These are phyloP conservation scores for Plantago ovata DNA, from an alignment of 257 asterid species.

Conservation along the genomic window DNA sequence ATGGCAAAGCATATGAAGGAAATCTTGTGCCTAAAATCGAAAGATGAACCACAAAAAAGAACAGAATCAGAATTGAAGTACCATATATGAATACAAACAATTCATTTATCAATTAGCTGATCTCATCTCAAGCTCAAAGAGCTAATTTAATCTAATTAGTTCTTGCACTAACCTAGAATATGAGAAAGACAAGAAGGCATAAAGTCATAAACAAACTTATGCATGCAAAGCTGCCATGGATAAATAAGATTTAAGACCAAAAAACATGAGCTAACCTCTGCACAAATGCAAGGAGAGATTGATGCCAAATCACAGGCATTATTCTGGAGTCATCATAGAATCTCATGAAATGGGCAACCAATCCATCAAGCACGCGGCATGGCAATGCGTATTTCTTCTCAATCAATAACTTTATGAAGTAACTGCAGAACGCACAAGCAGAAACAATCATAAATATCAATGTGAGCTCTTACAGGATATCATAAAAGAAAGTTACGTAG, in stretches of 20 bases:
- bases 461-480: background rate
- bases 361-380: slow-evolving; percentile 88
- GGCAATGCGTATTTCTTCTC: slow-evolving; percentile 99
- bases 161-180: slow-evolving; percentile 2
- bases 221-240: background rate
- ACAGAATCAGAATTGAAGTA: too few relatives aligned
- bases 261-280: slow-evolving; percentile 48
- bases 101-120: slow-evolving; percentile 6
- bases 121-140: background rate
- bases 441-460: background rate
- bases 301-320: slow-evolving; percentile 99
- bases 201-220: background rate
- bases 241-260: slow-evolving; percentile 2
- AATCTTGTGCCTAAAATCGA: background rate
- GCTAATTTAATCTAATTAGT: background rate
- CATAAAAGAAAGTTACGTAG: too few relatives aligned
- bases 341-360: slow-evolving; percentile 86
- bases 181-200: background rate
- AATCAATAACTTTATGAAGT: slow-evolving; percentile 67
- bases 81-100: background rate
- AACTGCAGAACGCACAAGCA: slow-evolving; percentile 49
- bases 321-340: slow-evolving; percentile 67
- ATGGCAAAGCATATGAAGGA: background rate
- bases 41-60: too few relatives aligned
- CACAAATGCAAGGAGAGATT: slow-evolving; percentile 93